phyloP scores from a whole-genome alignment of 495 filamentous ascomycete species.

The Penicillium crystallinum region DNA sequence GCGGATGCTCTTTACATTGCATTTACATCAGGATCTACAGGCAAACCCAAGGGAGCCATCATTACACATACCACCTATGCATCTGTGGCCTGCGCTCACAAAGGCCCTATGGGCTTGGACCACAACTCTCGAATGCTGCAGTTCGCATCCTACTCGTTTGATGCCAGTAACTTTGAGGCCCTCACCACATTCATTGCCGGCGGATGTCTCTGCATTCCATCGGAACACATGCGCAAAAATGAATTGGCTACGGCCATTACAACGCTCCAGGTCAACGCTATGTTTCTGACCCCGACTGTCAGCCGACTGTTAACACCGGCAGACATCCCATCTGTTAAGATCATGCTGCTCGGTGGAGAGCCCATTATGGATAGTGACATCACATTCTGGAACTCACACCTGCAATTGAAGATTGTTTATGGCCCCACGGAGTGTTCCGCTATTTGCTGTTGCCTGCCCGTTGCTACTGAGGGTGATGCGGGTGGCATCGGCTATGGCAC shows the following conservation, averaged over 20 bases:
- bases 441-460: not conserved
- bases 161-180: not conserved
- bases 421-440: not conserved
- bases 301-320: not conserved
- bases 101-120: not conserved
- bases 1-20: not conserved
- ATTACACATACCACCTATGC: not conserved
- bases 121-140: not conserved
- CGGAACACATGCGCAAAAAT: not conserved
- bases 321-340: not conserved
- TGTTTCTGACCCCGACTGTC: not conserved
- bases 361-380: not conserved
- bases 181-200: not conserved
- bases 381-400: not conserved
- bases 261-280: not conserved
- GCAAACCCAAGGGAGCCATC: not conserved
- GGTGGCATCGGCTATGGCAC: not conserved
- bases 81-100: not conserved
- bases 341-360: not conserved
- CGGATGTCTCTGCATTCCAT: not conserved
- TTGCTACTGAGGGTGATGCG: not conserved
- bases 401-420: not conserved
- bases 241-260: not conserved
- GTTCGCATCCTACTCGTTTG: not conserved
- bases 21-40: not conserved